A percentile compares a stretch with the other conserved stretches of the same genome.
These are phyloP conservation scores for Pseudogymnoascus sp. DNA, from an alignment of 2,329 filamentous ascomycete genomes.

Conservation along the genomic window DNA sequence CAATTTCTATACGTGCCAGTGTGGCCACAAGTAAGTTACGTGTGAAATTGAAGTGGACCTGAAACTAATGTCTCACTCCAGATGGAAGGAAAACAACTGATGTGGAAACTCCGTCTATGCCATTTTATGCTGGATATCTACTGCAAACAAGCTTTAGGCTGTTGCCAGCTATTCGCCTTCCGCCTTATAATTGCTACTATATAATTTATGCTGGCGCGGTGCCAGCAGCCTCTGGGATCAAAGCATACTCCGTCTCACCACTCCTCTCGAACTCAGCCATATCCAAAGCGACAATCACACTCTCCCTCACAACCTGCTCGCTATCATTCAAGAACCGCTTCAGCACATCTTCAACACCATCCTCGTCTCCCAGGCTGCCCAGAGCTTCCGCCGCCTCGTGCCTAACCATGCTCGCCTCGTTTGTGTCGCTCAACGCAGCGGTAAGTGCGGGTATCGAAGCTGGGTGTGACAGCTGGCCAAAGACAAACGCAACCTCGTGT, in stretches of 20 bases:
- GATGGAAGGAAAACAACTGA: conserved; percentile 33
- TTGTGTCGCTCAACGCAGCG: conserved; percentile 64
- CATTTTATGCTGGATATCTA: conserved; percentile 10
- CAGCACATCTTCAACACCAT: conserved; percentile 80
- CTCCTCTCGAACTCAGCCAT: conserved; percentile 97
- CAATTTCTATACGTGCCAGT: conserved; percentile 82
- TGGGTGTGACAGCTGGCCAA: conserved; percentile 90
- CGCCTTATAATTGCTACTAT: background rate
- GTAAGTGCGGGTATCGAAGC: conserved; percentile 91
- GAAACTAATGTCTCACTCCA: conserved; percentile 18
- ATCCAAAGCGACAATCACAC: conserved; percentile 88
- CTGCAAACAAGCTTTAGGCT: background rate
- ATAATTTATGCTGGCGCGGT: background rate
- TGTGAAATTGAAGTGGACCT: conserved; percentile 8
- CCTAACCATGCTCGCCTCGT: conserved; percentile 91
- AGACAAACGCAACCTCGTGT: conserved; percentile 97
- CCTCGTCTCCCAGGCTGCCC: conserved; percentile 86
- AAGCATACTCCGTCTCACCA: conserved; percentile 81
- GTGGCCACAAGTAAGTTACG: conserved; percentile 65
- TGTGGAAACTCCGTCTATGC: conserved; percentile 10
- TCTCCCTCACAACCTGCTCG: conserved; percentile 89
- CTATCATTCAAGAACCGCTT: conserved; percentile 80
- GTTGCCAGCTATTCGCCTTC: background rate
- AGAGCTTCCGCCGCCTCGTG: conserved; percentile 96
- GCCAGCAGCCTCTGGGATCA: conserved; percentile 59